These are phyloP conservation scores for Talaromyces ruber DNA, from an alignment of 495 filamentous ascomycete species.

Conservation along the genomic window DNA sequence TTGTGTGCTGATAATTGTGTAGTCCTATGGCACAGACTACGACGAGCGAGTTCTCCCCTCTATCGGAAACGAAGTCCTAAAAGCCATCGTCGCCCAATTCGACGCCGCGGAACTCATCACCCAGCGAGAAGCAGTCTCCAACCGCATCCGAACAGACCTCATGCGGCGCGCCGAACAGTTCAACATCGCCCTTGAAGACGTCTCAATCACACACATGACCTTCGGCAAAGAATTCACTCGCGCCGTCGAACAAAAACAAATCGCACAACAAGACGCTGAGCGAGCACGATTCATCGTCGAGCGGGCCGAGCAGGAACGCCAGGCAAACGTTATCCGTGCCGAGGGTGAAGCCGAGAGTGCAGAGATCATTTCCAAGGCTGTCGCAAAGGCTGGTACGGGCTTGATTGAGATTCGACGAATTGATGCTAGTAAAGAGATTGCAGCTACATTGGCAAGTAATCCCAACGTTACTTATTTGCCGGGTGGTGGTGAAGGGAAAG, in stretches of 20 bases:
- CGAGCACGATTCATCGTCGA: slow-evolving; percentile 96
- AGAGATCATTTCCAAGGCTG: slow-evolving; percentile 84
- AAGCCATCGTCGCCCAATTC: slow-evolving; percentile 97
- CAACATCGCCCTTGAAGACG: slow-evolving; percentile 98
- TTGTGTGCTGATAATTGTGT: background rate
- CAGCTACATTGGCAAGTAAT: slow-evolving; percentile 77
- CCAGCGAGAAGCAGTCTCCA: slow-evolving; percentile 90
- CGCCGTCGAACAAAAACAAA: slow-evolving; percentile 99
- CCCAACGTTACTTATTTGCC: slow-evolving; percentile 96
- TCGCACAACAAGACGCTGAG: slow-evolving; percentile 98
- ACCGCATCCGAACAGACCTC: slow-evolving; percentile 91
- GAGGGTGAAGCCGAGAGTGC: slow-evolving; percentile 97
- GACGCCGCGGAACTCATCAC: slow-evolving; percentile 99
- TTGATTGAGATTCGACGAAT: slow-evolving; percentile 93
- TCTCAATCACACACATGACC: slow-evolving; percentile 99
- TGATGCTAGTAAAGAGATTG: slow-evolving; percentile 95
- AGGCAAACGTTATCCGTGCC: slow-evolving; percentile 94
- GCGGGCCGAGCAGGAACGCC: slow-evolving; percentile 96
- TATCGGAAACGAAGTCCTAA: slow-evolving; percentile 99
- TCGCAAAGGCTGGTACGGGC: slow-evolving; percentile 86
- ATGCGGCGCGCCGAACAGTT: slow-evolving; percentile 95
- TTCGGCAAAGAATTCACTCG: slow-evolving; percentile 98
- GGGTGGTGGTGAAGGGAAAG: slow-evolving; percentile 57
- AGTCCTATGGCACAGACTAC: slow-evolving; percentile 88
- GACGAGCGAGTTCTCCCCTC: slow-evolving; percentile 98